These are phyloP conservation scores for Podila minutissima DNA, from an alignment of 192 early-diverging fungal genomes.

Conservation along the genomic window DNA sequence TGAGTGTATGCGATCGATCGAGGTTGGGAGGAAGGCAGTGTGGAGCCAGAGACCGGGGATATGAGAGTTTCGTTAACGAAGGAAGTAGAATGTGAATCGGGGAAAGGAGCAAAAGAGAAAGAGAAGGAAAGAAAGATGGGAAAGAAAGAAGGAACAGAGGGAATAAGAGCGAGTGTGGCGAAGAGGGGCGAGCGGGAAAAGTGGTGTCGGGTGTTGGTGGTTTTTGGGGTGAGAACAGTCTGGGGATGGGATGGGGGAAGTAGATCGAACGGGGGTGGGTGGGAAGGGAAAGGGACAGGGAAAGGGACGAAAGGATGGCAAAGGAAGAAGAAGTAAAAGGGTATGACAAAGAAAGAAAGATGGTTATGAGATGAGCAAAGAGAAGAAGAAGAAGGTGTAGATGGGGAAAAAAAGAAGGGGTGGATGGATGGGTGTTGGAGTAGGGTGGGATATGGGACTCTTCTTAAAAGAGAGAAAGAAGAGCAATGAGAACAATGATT, in stretches of 20 bases:
- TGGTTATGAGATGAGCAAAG: background rate
- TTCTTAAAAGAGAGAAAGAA: background rate
- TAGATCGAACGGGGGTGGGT: background rate
- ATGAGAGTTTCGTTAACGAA: no score
- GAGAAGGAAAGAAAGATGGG: no score
- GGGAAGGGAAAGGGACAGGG: conserved; percentile 1
- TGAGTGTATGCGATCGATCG: background rate
- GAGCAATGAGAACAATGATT: background rate
- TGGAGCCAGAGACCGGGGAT: no score
- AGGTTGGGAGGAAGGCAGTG: no score
- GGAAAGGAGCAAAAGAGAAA: no score
- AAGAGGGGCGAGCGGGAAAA: background rate
- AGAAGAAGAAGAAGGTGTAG: conserved; percentile 1
- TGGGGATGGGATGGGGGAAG: conserved; percentile 2
- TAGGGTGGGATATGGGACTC: background rate
- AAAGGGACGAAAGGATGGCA: conserved; percentile 3
- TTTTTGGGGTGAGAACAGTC: background rate
- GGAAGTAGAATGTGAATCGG: no score
- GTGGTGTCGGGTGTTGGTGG: background rate
- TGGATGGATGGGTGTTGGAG: background rate
- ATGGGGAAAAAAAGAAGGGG: background rate
- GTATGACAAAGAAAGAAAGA: background rate
- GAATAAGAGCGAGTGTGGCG: no score
- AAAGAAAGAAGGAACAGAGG: no score
- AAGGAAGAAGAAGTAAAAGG: background rate